These are phyloP conservation scores for Cladosporium sp. DNA, from an alignment of 2,329 filamentous ascomycete species.

Conservation along the genomic window DNA sequence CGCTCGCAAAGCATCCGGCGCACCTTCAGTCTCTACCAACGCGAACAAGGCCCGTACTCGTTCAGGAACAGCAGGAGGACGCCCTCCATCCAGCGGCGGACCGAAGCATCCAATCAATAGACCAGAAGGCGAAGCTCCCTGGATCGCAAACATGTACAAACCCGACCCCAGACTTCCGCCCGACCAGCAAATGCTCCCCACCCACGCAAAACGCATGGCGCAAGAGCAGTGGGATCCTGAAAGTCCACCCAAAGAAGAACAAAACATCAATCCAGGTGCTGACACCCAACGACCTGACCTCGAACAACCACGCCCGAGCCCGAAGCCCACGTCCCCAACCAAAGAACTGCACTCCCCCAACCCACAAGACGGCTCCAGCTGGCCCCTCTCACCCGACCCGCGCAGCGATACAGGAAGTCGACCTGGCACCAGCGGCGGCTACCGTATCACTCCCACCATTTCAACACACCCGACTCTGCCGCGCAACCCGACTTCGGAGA, in stretches of 20 bases:
- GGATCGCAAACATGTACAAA: conserved; percentile 92
- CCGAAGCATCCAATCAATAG: conserved; percentile 61
- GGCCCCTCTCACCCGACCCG: conserved; percentile 24
- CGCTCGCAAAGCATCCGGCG: conserved; percentile 20
- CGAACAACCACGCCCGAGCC: conserved; percentile 1
- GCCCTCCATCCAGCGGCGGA: conserved; percentile 23
- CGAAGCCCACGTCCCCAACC: conserved; percentile 30
- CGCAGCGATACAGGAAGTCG: conserved; percentile 25
- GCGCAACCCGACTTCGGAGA: conserved; percentile 14
- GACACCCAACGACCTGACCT: background rate
- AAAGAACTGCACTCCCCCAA: conserved; percentile 7
- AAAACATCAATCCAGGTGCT: background rate
- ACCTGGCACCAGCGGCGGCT: conserved; percentile 42
- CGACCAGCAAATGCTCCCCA: conserved; percentile 92
- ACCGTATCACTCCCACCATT: conserved; percentile 46
- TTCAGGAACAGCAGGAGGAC: conserved; percentile 12
- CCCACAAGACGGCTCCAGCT: conserved; percentile 17
- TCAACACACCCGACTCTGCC: conserved; percentile 23
- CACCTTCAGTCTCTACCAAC: background rate
- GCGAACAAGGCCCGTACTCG: conserved; percentile 9
- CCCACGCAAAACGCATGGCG: conserved; percentile 83
- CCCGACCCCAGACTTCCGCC: conserved; percentile 91
- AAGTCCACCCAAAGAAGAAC: conserved; percentile 55
- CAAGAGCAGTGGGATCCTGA: conserved; percentile 96
- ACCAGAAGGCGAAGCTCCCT: conserved; percentile 92